These are phyloP conservation scores for Saccharomycopsis babjevae DNA, from an alignment of 805 yeast species.

Conservation along the genomic window DNA sequence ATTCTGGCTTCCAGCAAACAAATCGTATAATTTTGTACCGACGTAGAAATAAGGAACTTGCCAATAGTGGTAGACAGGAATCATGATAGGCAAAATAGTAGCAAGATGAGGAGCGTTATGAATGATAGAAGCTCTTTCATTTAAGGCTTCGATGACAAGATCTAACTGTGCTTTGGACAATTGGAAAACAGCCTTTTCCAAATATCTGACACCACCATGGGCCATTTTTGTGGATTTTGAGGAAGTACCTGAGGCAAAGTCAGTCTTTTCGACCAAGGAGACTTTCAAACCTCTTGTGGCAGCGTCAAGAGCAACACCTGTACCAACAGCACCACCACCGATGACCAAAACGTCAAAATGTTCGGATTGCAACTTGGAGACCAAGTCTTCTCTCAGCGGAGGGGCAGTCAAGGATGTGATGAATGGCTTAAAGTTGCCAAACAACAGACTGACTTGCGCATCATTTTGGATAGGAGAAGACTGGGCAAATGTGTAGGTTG, in stretches of 20 bases:
- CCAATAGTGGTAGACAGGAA: constrained; percentile 95
- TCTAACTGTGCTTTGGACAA: constrained; percentile 82
- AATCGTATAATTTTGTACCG: constrained; percentile 86
- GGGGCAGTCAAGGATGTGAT: constrained; percentile 37
- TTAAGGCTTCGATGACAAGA: constrained; percentile 79
- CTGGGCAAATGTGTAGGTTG: not conserved
- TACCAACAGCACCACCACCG: constrained; percentile 96
- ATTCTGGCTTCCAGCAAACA: constrained; percentile 85
- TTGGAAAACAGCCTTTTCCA: constrained; percentile 91
- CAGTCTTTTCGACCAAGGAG: constrained; percentile 75
- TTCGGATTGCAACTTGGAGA: constrained; percentile 39
- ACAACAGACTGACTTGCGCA: not conserved
- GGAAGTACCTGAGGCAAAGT: constrained; percentile 87
- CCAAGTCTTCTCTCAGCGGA: constrained; percentile 45
- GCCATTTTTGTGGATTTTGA: constrained; percentile 94
- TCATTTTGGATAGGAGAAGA: not conserved
- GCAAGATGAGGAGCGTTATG: constrained; percentile 89
- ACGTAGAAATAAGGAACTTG: constrained; percentile 88
- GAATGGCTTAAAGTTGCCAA: constrained; percentile 21
- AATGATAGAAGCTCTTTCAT: constrained; percentile 77
- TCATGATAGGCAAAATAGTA: constrained; percentile 79
- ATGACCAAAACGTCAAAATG: constrained; percentile 74
- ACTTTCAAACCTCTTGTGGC: constrained; percentile 84
- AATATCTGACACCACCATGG: constrained; percentile 93
- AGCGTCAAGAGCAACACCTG: constrained; percentile 91